Evolutionary conservation across 768 basidiomycete genomes (phyloP).

Genomic region (Podaxis rugospora): DNA sequence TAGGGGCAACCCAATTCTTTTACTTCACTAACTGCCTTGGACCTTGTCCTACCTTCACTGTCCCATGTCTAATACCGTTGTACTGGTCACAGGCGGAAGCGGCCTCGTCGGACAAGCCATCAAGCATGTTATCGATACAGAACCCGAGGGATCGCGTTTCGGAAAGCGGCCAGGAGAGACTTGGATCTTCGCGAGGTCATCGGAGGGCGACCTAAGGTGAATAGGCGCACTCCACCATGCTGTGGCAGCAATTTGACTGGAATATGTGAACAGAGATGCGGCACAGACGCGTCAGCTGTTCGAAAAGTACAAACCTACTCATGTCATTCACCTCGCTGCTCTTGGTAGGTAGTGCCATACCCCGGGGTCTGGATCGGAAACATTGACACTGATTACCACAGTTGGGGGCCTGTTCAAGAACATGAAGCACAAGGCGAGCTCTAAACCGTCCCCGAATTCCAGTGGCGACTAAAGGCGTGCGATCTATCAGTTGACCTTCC

Average conservation of each 20-base stretch:
- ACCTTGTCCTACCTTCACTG: neutral
- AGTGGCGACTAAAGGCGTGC: neutral
- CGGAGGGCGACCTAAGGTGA: constrained; percentile 83
- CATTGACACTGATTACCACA: constrained; percentile 22
- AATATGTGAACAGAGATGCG: constrained; percentile 47
- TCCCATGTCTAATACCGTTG: constrained; percentile 36
- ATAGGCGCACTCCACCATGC: neutral
- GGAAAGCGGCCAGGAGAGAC: constrained; percentile 72
- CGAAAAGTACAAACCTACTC: constrained; percentile 89
- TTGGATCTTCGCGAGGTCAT: constrained; percentile 80
- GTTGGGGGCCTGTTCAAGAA: constrained; percentile 96
- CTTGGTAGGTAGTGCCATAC: constrained; percentile 53
- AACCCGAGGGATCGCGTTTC: constrained; percentile 74
- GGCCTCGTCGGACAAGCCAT: constrained; percentile 89
- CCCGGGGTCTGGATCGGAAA: neutral
- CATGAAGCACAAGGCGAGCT: constrained; percentile 83
- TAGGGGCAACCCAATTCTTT: neutral
- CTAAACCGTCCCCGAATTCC: neutral
- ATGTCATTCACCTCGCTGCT: constrained; percentile 96
- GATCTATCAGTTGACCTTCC: constrained; percentile 70
- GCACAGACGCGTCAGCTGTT: constrained; percentile 69
- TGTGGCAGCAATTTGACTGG: neutral
- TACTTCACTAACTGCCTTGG: neutral
- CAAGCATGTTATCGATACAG: constrained; percentile 70
- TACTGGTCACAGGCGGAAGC: constrained; percentile 82